Evolutionary conservation across 108 stramenopile genomes (phyloP), one percentile per base, ranked within the genome.

Genomic region (Skeletonema potamos): DNA sequence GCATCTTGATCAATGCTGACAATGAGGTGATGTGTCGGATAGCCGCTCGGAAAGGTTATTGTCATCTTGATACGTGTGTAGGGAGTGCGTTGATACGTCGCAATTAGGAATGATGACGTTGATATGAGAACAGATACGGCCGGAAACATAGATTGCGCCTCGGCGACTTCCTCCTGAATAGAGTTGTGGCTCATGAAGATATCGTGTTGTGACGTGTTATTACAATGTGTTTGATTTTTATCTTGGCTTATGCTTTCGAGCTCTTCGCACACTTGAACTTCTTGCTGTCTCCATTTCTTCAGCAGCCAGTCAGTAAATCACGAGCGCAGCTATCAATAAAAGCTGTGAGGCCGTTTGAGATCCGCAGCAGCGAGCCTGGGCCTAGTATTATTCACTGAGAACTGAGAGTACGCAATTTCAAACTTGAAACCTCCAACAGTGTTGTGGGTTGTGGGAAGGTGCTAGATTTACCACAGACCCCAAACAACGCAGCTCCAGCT

Each of bases 1-100:
- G 28, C 73, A 41, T 58, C 56, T 51, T 67, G 66, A 48, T 79
- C 57, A 13, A 80, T 55, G 18, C 43, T 62, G n/a, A 79, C 82
- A 68, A 80, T 71, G 20, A 79, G 58, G 9, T 69, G 63, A 32
- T 80, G 65, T 20, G 57, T 28, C 7, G 82, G 82, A 36, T 83
- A 83, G 7, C 64, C 82, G 2, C 66, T 63, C n/a, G 82, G 82
- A 63, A 83, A 79, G 32, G 82, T 79, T 1, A 79, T 26, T 10
- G 78, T 79, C 51, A 80, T 57, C 33, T 79, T 79, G 41, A 83
- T 73, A 11, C 66, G 60, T 22, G 82, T 66, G 78, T 83, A 79
- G 46, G 78, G 71, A 33, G 82, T 70, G 22, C 82, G 73, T 54
- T 77, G 61, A 51, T 83, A 83, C 13, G 78, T 79, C n/a, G 68